phyloP scores from a whole-genome alignment of 345 rosid genomes.

The Eucalyptus tenuipes region DNA sequence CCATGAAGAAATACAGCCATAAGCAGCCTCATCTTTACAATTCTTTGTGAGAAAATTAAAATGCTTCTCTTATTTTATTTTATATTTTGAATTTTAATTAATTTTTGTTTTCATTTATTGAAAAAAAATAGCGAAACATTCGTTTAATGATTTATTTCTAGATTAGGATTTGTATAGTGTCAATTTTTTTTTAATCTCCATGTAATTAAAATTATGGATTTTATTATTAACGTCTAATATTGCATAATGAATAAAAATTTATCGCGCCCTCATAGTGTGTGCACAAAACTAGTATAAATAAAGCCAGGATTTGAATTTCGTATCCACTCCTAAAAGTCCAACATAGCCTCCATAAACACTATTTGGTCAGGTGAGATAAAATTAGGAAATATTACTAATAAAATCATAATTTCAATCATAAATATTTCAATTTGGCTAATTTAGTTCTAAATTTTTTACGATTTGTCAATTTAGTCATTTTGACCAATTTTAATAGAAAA shows the following conservation, averaged over 20 bases:
- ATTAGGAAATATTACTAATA: not conserved
- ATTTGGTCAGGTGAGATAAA: not conserved
- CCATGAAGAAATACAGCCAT: not conserved
- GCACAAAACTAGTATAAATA: not conserved
- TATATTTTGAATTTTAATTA: not conserved
- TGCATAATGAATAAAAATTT: not conserved
- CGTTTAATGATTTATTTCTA: not conserved
- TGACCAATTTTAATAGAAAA: accelerated
- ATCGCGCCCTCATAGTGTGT: accelerated
- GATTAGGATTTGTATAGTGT: not conserved
- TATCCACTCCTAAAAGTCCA: not conserved
- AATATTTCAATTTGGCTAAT: accelerated
- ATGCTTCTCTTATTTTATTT: not conserved
- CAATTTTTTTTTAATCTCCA: not conserved
- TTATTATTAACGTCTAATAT: not conserved
- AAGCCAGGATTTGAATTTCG: not conserved
- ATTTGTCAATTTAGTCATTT: not conserved
- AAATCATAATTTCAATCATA: not conserved
- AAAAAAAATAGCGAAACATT: not conserved
- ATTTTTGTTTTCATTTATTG: not conserved
- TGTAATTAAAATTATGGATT: not conserved
- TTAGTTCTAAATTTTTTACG: accelerated
- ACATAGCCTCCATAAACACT: not conserved
- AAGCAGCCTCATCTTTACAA: not conserved
- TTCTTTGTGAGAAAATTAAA: not conserved